Base-by-base conservation (phyloP, 352 stramenopile species). In the Phytophthora hybrid region DNA sequence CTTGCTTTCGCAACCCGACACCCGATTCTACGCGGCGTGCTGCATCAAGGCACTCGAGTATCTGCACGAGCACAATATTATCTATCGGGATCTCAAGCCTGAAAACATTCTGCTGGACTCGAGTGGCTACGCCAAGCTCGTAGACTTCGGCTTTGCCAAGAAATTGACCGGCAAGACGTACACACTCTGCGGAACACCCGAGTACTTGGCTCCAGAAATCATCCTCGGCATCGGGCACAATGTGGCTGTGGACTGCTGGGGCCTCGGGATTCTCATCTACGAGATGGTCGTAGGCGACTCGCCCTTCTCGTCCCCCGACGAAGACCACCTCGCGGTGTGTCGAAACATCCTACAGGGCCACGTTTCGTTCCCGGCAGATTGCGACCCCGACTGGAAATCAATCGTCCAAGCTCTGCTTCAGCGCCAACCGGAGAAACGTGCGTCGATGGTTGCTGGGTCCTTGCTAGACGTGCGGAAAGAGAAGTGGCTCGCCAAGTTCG, bases 201-300 rank as follows among this genome's bases (percentile, higher is more conserved):
- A 95, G 62, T 95, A 95, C 69, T 78, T 95, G 32, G 82, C 93
- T 14, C 92, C 93, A 0, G 93, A 98, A 74, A 92, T 98, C 37
- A 75, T 96, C 55, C 79, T 94, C 1, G 93, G 93, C 66, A 94
- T 93, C 49, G 89, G 89, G 19, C 89, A 96, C 59, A 79, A 79
- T 51, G 91, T 94, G 55, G 95, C 89, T 19, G 93, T 98, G 4
- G 95, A 98, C 79, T 98, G 93, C 84, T 99, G 97, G 97, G 98
- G 96, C 18, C 80, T 99, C 57, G 97, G 97, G 37, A 97, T 98
- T 51, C 74, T 99, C 19, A 90, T 98, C 51, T 99, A 97, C 75
- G 96, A 99, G 79, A 99, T 99, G 97, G 83, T 98, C 4, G 91
- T 94, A 3, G 96, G 96, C 14, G 93, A 98, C 79, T 97, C 96